Evolutionary conservation across 805 yeast genomes (phyloP).

Genomic region (Teunomyces lycoperdinae): DNA sequence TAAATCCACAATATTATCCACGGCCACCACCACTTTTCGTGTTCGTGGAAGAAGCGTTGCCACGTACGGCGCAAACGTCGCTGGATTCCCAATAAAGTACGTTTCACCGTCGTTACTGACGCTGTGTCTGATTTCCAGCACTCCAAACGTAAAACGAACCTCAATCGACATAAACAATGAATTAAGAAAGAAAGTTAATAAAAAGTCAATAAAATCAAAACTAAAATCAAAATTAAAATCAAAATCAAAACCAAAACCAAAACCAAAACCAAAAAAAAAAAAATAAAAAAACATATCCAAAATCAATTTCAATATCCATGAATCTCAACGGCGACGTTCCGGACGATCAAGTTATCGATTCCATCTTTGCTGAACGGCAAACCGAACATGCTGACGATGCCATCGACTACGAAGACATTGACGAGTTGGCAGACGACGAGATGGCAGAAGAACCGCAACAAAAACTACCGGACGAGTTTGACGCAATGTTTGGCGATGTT

Average conservation of each 20-base stretch:
- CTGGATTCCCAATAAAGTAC: constrained; percentile 15
- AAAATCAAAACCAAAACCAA: neutral
- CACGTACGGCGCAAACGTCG: constrained; percentile 11
- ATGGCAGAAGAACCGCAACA: constrained; percentile 54
- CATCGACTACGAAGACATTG: constrained; percentile 89
- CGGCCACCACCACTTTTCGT: constrained; percentile 7
- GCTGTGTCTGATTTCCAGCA: constrained; percentile 9
- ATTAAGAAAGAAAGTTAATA: neutral
- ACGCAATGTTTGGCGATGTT: constrained; percentile 37
- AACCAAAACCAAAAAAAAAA: neutral
- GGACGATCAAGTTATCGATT: constrained; percentile 36
- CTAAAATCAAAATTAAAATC: neutral
- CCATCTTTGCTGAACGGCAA: constrained; percentile 32
- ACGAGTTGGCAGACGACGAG: constrained; percentile 91
- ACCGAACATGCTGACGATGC: constrained; percentile 88
- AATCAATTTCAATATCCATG: neutral
- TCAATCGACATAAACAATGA: too few relatives aligned
- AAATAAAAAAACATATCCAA: neutral
- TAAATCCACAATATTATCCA: constrained; percentile 9
- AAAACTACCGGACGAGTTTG: constrained; percentile 27
- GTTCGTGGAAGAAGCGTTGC: constrained; percentile 3
- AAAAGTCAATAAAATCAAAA: neutral
- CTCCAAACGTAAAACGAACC: neutral
- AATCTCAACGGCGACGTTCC: constrained; percentile 24
- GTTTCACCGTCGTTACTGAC: constrained; percentile 6